phyloP scores from a whole-genome alignment of 2,329 filamentous ascomycete genomes.

The Aspergillus uvarum region DNA sequence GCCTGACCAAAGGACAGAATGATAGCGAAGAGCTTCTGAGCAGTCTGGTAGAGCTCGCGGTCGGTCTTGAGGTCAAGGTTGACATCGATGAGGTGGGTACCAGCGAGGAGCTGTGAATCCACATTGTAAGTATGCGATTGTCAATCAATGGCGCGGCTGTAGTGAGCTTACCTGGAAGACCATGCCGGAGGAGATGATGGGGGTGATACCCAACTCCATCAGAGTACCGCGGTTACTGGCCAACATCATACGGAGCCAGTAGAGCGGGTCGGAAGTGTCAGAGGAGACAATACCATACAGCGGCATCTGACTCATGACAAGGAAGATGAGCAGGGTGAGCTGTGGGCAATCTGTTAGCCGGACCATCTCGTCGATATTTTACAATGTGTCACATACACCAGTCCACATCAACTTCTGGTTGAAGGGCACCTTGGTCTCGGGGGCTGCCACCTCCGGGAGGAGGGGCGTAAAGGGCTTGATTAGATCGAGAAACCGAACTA shows the following conservation, averaged over 20 bases:
- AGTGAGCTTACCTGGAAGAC: conserved; percentile 73
- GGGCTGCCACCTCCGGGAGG: conserved; percentile 97
- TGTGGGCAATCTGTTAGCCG: conserved; percentile 29
- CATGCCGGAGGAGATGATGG: conserved; percentile 99
- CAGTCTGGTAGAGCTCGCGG: conserved; percentile 99
- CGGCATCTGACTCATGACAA: conserved; percentile 99
- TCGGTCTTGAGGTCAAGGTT: conserved; percentile 99
- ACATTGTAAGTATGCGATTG: conserved; percentile 16
- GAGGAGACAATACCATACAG: conserved; percentile 99
- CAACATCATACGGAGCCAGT: conserved; percentile 99
- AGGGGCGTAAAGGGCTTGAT: conserved; percentile 99
- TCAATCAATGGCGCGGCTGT: not conserved
- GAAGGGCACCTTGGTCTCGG: conserved; percentile 98
- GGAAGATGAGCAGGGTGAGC: conserved; percentile 94
- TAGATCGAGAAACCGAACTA: conserved; percentile 98
- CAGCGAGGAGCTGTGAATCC: conserved; percentile 72
- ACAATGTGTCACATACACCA: conserved; percentile 52
- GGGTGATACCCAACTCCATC: conserved; percentile 96
- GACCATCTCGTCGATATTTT: conserved; percentile 12
- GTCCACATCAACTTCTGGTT: conserved; percentile 98
- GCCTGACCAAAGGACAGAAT: conserved; percentile 97
- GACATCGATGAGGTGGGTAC: conserved; percentile 99
- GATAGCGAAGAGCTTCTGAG: conserved; percentile 97
- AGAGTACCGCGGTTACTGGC: conserved; percentile 95
- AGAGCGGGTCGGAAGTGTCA: conserved; percentile 95